A percentile compares a stretch with the other conserved stretches of the same genome.
phyloP scores from a whole-genome alignment of 1,139 yeast genomes.

The Suhomyces coccinellae region DNA sequence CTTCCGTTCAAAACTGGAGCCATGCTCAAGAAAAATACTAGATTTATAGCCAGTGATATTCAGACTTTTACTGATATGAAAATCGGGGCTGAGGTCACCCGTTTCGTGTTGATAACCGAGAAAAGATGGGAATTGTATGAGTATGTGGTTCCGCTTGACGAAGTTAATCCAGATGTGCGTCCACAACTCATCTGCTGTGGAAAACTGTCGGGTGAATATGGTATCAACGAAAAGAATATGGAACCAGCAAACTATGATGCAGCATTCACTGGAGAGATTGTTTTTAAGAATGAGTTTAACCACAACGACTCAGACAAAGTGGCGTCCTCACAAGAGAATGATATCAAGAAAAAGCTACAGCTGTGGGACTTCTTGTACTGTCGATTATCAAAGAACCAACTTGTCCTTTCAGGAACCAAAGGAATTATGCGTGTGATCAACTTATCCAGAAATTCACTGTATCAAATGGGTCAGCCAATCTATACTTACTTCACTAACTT shows the following conservation, averaged over 20 bases:
- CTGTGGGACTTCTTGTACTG: conserved; percentile 71
- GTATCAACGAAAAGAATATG: conserved; percentile 43
- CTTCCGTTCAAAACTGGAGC: conserved; percentile 41
- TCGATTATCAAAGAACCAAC: conserved; percentile 56
- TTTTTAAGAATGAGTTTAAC: conserved; percentile 38
- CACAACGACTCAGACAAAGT: conserved; percentile 18
- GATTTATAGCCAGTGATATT: conserved; percentile 60
- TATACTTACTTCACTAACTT: conserved; percentile 71
- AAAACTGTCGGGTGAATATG: conserved; percentile 65
- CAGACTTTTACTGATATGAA: conserved; percentile 40
- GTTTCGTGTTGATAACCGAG: conserved; percentile 64
- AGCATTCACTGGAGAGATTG: conserved; percentile 22
- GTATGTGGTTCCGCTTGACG: conserved; percentile 28
- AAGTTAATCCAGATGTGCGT: conserved; percentile 32
- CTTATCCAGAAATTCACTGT: conserved; percentile 36
- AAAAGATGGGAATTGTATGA: conserved; percentile 73
- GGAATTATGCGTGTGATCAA: conserved; percentile 71
- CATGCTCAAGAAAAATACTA: conserved; percentile 41
- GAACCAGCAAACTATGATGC: conserved; percentile 22
- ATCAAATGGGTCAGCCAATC: conserved; percentile 56
- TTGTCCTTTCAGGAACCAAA: conserved; percentile 72
- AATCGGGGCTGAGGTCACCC: conserved; percentile 50
- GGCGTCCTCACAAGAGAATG: conserved; percentile 16
- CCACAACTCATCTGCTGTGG: conserved; percentile 72
- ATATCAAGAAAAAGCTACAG: conserved; percentile 30